These are phyloP conservation scores for Protostelium mycophagum DNA, from an alignment of 78 protist genomes.

Conservation along the genomic window DNA sequence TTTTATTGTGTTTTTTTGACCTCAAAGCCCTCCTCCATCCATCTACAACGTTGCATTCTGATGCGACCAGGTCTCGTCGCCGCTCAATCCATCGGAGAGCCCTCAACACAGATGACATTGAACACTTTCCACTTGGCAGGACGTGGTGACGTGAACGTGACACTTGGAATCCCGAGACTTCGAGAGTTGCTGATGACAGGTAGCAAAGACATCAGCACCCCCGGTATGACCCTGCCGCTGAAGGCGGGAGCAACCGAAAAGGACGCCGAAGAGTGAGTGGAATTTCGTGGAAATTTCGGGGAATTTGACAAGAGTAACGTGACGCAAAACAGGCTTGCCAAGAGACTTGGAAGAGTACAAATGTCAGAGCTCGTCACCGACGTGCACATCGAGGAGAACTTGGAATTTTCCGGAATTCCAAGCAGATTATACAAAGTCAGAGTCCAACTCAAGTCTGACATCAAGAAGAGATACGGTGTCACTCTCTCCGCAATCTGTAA, in stretches of 20 bases:
- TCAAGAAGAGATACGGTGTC: no score
- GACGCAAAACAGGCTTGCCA: background rate
- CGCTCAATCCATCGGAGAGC: slow-evolving; percentile 97
- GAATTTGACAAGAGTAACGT: no score
- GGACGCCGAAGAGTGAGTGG: slow-evolving; percentile 28
- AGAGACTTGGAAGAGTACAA: background rate
- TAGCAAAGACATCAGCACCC: slow-evolving; percentile 36
- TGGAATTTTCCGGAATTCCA: background rate
- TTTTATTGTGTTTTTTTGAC: background rate
- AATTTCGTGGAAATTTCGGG: background rate
- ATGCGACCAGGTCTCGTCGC: slow-evolving; percentile 77
- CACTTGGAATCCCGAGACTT: slow-evolving; percentile 96
- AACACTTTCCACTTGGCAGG: slow-evolving; percentile 97
- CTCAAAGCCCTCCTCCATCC: no score
- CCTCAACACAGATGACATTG: slow-evolving; percentile 98
- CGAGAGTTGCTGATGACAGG: slow-evolving; percentile 91
- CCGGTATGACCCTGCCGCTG: slow-evolving; percentile 55
- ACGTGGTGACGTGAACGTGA: slow-evolving; percentile 84
- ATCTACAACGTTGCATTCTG: no score
- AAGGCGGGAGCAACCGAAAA: slow-evolving; percentile 36
- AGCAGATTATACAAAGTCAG: background rate
- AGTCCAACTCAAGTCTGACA: background rate
- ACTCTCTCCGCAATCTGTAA: no score
- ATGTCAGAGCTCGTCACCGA: background rate
- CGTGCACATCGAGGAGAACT: background rate